phyloP scores from a whole-genome alignment of 176 grass and related monocot genomes.

The Carex myosuroides region DNA sequence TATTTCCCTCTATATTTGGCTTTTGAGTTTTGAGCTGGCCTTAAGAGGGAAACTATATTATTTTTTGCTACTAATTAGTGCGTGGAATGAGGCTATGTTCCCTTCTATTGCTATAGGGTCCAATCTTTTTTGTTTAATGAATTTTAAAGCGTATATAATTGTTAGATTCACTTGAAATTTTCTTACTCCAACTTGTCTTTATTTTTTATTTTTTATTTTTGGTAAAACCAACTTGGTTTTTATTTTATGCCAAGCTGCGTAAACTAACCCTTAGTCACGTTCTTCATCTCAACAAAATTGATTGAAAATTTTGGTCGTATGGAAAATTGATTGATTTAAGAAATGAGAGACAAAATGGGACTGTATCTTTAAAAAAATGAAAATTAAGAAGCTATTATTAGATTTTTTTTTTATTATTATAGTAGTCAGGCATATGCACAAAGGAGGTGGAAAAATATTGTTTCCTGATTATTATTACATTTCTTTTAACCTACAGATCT shows the following conservation, averaged over 20 bases:
- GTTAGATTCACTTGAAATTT: background rate
- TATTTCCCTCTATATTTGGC: background rate
- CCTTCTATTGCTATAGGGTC: background rate
- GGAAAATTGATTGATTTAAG: background rate
- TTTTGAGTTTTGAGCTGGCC: background rate
- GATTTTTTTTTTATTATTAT: background rate
- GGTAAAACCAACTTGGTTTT: background rate
- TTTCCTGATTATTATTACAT: background rate
- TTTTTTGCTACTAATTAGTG: background rate
- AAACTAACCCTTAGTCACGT: background rate
- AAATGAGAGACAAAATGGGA: background rate
- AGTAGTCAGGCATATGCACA: background rate
- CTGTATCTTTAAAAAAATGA: background rate
- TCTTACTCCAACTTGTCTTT: background rate
- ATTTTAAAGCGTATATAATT: background rate
- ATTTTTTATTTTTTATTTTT: background rate
- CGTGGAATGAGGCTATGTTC: background rate
- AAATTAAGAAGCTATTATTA: background rate
- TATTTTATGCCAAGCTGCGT: background rate
- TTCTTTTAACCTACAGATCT: background rate
- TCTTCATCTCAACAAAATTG: background rate
- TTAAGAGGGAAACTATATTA: background rate
- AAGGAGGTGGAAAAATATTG: background rate
- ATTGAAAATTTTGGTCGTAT: background rate
- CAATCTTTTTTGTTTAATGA: background rate